Conservation (phyloP, 73 alveolate genomes). For the Paramecium biaurelia region DNA sequence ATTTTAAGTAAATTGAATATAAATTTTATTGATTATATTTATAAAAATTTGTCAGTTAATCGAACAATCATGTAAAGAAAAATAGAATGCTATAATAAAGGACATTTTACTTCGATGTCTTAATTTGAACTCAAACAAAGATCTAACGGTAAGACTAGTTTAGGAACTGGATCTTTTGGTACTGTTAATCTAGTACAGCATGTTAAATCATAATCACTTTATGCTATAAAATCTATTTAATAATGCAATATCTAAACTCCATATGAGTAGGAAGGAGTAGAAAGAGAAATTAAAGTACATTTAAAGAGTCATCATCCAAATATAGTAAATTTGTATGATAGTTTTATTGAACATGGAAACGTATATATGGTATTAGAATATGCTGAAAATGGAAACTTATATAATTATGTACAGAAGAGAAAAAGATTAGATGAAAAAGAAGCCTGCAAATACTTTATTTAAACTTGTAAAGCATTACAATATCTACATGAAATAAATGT, state of each 20-base stretch:
- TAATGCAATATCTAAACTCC: slow-evolving; percentile 48
- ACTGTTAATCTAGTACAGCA: not conserved
- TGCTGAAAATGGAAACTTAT: slow-evolving; percentile 65
- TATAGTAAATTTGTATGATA: slow-evolving; percentile 56
- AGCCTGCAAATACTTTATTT: slow-evolving; percentile 62
- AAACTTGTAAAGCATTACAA: slow-evolving; percentile 63
- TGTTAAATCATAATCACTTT: not conserved
- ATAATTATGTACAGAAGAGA: slow-evolving; percentile 49
- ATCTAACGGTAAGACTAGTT: slow-evolving; percentile 37
- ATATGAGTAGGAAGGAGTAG: slow-evolving; percentile 57
- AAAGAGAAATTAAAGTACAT: slow-evolving; percentile 62
- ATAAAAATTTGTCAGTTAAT: slow-evolving; percentile 53
- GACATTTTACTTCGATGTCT: slow-evolving; percentile 25
- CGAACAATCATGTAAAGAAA: slow-evolving; percentile 22
- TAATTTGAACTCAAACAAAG: slow-evolving; percentile 24
- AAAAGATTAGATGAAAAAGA: slow-evolving; percentile 62
- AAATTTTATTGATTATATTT: slow-evolving; percentile 4
- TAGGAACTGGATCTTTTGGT: slow-evolving; percentile 53
- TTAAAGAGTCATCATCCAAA: slow-evolving; percentile 42
- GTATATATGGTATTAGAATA: slow-evolving; percentile 63
- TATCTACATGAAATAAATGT: slow-evolving; percentile 58
- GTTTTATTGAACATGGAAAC: slow-evolving; percentile 52
- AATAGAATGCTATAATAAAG: slow-evolving; percentile 37
- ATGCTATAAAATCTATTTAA: slow-evolving; percentile 33
- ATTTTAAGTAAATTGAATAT: not conserved